These are phyloP conservation scores for Liquidambar formosana DNA, from an alignment of 164 flowering plant genomes.

Conservation along the genomic window DNA sequence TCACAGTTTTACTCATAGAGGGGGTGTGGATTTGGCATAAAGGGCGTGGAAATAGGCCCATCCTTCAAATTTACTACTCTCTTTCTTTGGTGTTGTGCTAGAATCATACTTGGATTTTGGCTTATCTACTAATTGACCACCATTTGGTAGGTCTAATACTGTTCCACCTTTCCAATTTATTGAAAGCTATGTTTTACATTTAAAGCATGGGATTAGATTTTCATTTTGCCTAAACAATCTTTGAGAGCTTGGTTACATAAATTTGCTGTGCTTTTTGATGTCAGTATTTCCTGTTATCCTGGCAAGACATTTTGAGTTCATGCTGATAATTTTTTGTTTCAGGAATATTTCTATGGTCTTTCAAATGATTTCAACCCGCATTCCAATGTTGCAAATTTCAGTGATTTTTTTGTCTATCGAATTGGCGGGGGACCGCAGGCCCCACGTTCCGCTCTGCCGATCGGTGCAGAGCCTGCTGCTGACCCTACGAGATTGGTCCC, in stretches of 20 bases:
- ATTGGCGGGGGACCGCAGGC: slow-evolving; percentile 98
- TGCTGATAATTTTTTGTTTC: slow-evolving; percentile 19
- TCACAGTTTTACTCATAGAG: no score
- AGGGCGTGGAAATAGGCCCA: no score
- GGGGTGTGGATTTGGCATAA: no score
- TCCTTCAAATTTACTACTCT: no score
- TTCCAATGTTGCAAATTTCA: slow-evolving; percentile 75
- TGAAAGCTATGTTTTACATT: not conserved
- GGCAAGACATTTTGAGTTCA: not conserved
- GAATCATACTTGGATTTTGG: not conserved
- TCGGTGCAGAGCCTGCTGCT: slow-evolving; percentile 92
- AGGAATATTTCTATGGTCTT: slow-evolving; percentile 95
- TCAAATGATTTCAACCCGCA: slow-evolving; percentile 86
- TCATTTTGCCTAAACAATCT: no score
- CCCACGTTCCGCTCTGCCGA: slow-evolving; percentile 95
- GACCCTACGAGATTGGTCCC: slow-evolving; percentile 76
- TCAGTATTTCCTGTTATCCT: slow-evolving; percentile 1
- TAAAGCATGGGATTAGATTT: not conserved
- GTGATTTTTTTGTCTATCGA: slow-evolving; percentile 66
- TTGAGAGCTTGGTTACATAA: no score
- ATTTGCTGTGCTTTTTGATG: no score
- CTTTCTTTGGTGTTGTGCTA: no score
- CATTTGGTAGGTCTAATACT: not conserved
- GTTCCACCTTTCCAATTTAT: not conserved
- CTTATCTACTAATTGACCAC: not conserved